These are phyloP conservation scores for Amphirosellinia nigrospora DNA, from an alignment of 495 filamentous ascomycete species.

Conservation along the genomic window DNA sequence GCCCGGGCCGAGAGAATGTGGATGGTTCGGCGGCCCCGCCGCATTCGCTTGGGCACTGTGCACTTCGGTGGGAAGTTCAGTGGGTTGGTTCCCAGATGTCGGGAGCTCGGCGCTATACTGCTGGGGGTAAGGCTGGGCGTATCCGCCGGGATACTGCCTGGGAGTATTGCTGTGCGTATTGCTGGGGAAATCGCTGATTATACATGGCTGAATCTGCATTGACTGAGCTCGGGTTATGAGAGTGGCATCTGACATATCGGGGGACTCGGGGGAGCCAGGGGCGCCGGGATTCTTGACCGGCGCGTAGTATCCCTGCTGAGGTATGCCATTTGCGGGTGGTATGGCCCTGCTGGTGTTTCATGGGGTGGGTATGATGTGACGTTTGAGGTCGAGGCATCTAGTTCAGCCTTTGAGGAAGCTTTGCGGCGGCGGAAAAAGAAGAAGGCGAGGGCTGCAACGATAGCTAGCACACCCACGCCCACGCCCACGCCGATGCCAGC, in stretches of 20 bases:
- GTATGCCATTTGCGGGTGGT: constrained; percentile 15
- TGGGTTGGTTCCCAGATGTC: constrained; percentile 25
- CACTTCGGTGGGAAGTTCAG: constrained; percentile 32
- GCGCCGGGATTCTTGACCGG: constrained; percentile 30
- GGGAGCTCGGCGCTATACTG: constrained; percentile 33
- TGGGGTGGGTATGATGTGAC: background rate
- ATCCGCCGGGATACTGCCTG: constrained; percentile 30
- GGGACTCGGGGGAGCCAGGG: constrained; percentile 20
- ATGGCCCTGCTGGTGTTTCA: constrained; percentile 2
- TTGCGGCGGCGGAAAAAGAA: constrained; percentile 47
- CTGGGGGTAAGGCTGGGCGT: constrained; percentile 25
- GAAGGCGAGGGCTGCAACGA: constrained; percentile 45
- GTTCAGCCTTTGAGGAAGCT: constrained; percentile 12
- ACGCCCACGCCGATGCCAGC: constrained; percentile 52
- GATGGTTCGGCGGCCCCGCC: constrained; percentile 12
- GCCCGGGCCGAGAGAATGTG: background rate
- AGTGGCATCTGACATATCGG: constrained; percentile 27
- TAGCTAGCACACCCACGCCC: constrained; percentile 40
- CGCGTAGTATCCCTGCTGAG: constrained; percentile 33
- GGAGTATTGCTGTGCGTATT: constrained; percentile 31
- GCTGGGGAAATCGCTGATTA: constrained; percentile 29
- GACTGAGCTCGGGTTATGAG: background rate
- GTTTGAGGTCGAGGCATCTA: background rate
- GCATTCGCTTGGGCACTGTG: background rate
- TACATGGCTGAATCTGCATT: constrained; percentile 19